Base-by-base conservation (phyloP, 1,284 basidiomycete genomes). In the Sporisorium sorghi region DNA sequence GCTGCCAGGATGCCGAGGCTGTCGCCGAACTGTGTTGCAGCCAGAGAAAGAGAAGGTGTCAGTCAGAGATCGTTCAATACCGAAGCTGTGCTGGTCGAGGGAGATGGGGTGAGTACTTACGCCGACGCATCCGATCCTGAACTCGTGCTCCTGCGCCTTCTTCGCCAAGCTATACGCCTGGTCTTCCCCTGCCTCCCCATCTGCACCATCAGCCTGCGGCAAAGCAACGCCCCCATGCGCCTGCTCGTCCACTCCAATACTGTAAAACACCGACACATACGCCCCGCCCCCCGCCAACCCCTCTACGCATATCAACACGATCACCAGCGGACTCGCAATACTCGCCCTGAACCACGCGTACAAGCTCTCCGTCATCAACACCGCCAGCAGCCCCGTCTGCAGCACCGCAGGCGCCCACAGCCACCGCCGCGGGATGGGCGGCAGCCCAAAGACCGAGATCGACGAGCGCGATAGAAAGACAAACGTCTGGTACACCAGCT, bases 391-490 rank as follows among this genome's bases (percentile, higher is more conserved):
- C 28, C 86, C 44, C 21, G 87, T 88, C 84, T 94, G 93, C 1
- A 90, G 78, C 30, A 91, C 84, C 0, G 92, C 90, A 1, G 93
- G 94, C 1, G 91, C 80, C 14, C 92, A 87, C 1, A 99, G 89
- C 15, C 93, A 85, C 0, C 85, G 86, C 5, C 86, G 83, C 0
- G 95, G 94, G 7, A 98, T 87, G 0, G 96, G 89, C 0, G 94
- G 93, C 2, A 98, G 80, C 11, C 92, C 92, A 47, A 97, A 85
- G 47, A 87, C 76, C 0, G 93, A 93, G 53, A 97, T 92, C 5
- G 93, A 92, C 0, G 94, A 97, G 3, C 97, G 91, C 1, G 95
- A 97, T 66, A 98, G 84, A 86, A 99, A 99, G 49, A 99, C 96
- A 48, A 94, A 94, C 15, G 92, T 90, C 87, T 99, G 85, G 60